Conservation (phyloP, 208 protist species). For the Leishmania turanica region DNA sequence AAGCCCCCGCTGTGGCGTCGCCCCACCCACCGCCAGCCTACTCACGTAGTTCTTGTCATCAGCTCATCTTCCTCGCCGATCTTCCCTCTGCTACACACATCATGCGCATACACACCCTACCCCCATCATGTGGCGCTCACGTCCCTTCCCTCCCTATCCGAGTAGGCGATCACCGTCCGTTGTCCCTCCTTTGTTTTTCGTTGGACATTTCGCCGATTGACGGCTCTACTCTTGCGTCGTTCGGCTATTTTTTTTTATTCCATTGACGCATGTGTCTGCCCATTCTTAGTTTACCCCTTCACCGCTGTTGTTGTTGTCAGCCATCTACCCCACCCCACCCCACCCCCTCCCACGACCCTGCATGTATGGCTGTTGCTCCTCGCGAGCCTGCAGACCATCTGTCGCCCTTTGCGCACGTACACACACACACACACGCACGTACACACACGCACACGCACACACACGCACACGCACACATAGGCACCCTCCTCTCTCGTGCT, state of each 20-base stretch:
- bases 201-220: not conserved
- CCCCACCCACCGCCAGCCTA: not conserved
- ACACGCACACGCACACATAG: no score
- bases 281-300: not conserved
- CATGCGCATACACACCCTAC: not conserved
- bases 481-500: not conserved
- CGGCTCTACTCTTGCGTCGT: not conserved
- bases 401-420: not conserved
- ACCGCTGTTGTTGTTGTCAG: not conserved
- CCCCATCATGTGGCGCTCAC: not conserved
- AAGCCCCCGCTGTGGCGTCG: not conserved
- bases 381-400: not conserved
- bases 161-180: not conserved
- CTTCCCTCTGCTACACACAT: not conserved
- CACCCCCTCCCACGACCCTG: not conserved
- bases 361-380: conserved; percentile 7
- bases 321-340: not conserved
- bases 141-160: not conserved
- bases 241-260: not conserved
- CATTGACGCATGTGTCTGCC: not conserved
- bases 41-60: not conserved
- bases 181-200: not conserved
- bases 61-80: not conserved
- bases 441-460: no score
- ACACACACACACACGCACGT: not conserved